Percentiles rank a stretch among this genome's conserved stretches.
phyloP scores from a whole-genome alignment of 164 flowering plant genomes.

The Protea cynaroides region DNA sequence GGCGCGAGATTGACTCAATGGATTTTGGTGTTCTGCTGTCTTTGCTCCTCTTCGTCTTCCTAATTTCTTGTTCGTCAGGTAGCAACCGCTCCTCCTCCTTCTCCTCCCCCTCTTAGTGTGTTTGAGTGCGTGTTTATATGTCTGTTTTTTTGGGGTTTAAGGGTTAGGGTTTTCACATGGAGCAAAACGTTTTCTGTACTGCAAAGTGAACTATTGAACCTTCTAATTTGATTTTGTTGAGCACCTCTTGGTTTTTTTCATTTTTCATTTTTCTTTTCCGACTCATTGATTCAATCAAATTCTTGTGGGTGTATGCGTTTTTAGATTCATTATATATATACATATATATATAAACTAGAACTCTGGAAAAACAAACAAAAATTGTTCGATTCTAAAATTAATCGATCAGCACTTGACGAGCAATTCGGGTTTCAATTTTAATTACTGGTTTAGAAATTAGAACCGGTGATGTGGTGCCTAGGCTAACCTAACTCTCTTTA shows the following conservation, averaged over 20 bases:
- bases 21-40: constrained; percentile 8
- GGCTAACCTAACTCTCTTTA: too few relatives aligned
- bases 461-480: too few relatives aligned
- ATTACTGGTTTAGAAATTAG: too few relatives aligned
- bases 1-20: constrained; percentile 10
- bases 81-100: background rate
- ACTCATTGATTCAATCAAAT: too few relatives aligned
- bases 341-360: background rate
- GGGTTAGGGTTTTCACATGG: background rate
- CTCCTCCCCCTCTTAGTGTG: constrained; percentile 3
- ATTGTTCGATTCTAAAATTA: too few relatives aligned
- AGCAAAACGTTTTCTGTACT: background rate
- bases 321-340: too few relatives aligned
- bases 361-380: background rate
- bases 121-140: too few relatives aligned
- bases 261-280: background rate
- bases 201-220: background rate
- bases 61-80: constrained; percentile 27
- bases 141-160: too few relatives aligned
- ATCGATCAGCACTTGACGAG: too few relatives aligned
- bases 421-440: too few relatives aligned
- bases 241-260: too few relatives aligned
- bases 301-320: too few relatives aligned
- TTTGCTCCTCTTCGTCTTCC: constrained; percentile 22
- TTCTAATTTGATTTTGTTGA: background rate